Evolutionary conservation across 352 stramenopile genomes (phyloP).

Genomic region (Plasmopara viticola): DNA sequence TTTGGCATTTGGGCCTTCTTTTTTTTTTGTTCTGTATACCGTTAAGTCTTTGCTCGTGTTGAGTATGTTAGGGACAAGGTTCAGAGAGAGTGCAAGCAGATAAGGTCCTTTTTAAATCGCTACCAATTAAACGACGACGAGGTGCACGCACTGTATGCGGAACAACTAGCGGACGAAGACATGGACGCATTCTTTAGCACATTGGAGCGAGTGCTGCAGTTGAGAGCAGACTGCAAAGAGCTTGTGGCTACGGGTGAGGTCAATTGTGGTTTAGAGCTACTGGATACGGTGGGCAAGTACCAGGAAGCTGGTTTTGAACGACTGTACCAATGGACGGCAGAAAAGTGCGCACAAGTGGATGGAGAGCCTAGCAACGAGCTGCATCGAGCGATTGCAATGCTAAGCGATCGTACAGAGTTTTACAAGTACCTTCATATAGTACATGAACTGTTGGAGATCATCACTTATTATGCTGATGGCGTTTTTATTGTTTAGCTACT

Average conservation of each 20-base stretch:
- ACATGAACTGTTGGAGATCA: neutral
- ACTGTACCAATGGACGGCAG: slow-evolving; percentile 85
- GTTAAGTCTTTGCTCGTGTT: neutral
- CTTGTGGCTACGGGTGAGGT: slow-evolving; percentile 42
- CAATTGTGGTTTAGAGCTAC: slow-evolving; percentile 71
- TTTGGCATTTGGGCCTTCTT: slow-evolving; percentile 7
- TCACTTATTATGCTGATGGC: neutral
- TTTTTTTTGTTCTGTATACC: neutral
- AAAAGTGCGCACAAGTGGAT: slow-evolving; percentile 65
- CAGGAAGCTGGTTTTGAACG: slow-evolving; percentile 82
- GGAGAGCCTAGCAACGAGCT: slow-evolving; percentile 55
- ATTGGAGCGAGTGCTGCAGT: slow-evolving; percentile 62
- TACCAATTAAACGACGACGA: slow-evolving; percentile 74
- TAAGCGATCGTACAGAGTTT: slow-evolving; percentile 63
- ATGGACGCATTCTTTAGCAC: slow-evolving; percentile 60
- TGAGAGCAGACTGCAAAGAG: slow-evolving; percentile 62
- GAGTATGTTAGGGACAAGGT: slow-evolving; percentile 30
- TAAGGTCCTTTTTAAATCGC: slow-evolving; percentile 52
- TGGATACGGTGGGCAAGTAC: slow-evolving; percentile 76
- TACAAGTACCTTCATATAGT: slow-evolving; percentile 45
- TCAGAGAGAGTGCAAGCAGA: slow-evolving; percentile 39
- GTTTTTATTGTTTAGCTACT: slow-evolving; percentile 41
- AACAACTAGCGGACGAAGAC: slow-evolving; percentile 32
- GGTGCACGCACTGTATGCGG: slow-evolving; percentile 43
- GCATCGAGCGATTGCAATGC: slow-evolving; percentile 58